phyloP scores from a whole-genome alignment of 2,329 filamentous ascomycete species.

The Fusarium ambrosium region DNA sequence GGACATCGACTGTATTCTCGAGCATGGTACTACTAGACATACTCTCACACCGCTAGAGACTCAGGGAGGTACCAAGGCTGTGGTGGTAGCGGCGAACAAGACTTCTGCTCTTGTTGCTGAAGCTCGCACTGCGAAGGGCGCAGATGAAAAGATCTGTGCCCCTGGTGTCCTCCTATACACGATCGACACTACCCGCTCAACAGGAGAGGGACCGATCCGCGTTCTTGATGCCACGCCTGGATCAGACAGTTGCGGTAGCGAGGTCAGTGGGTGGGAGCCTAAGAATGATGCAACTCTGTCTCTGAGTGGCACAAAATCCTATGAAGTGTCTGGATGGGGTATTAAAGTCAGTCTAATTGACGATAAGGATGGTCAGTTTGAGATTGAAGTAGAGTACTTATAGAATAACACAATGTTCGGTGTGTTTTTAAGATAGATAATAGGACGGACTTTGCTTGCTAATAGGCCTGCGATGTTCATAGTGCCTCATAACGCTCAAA shows the following conservation, averaged over 20 bases:
- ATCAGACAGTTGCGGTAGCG: conserved; percentile 46
- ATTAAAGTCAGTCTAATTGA: conserved; percentile 28
- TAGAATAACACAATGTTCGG: neutral
- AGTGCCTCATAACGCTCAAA: neutral
- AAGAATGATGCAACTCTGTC: conserved; percentile 52
- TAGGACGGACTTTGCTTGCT: neutral
- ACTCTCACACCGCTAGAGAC: conserved; percentile 27
- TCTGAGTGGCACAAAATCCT: conserved; percentile 7
- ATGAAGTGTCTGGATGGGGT: conserved; percentile 26
- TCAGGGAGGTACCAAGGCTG: conserved; percentile 23
- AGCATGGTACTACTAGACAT: conserved; percentile 46
- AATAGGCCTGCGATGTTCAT: neutral
- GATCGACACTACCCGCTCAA: conserved; percentile 46
- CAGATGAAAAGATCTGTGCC: conserved; percentile 48
- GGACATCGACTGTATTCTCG: conserved; percentile 50
- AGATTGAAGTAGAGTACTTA: neutral
- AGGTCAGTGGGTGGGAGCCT: conserved; percentile 26
- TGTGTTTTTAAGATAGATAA: neutral
- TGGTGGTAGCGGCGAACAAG: conserved; percentile 24
- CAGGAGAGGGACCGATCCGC: conserved; percentile 49
- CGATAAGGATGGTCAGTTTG: neutral
- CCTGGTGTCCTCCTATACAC: conserved; percentile 54
- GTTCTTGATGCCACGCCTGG: conserved; percentile 51
- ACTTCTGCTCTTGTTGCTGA: conserved; percentile 51
- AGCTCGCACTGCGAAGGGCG: conserved; percentile 42